These are phyloP conservation scores for Claviceps africana DNA, from an alignment of 2,329 filamentous ascomycete species.

Conservation along the genomic window DNA sequence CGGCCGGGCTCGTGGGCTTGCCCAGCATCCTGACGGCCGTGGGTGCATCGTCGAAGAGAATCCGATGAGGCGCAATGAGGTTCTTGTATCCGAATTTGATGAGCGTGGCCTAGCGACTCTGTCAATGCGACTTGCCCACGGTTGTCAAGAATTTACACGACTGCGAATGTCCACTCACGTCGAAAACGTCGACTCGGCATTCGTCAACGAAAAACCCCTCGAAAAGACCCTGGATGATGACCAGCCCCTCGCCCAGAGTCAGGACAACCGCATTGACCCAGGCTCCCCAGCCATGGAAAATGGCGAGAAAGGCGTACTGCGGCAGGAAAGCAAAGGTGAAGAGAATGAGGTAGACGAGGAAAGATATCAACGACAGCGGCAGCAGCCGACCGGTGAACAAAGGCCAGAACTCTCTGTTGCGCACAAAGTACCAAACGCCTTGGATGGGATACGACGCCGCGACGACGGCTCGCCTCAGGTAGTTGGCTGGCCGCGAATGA, in stretches of 20 bases:
- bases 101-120: slow-evolving; percentile 42
- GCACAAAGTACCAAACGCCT: slow-evolving; percentile 71
- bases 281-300: slow-evolving; percentile 80
- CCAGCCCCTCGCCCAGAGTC: slow-evolving; percentile 68
- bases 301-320: slow-evolving; percentile 73
- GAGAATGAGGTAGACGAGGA: slow-evolving; percentile 69
- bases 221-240: slow-evolving; percentile 56
- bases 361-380: slow-evolving; percentile 67
- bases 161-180: slow-evolving; percentile 37
- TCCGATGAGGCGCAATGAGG: slow-evolving; percentile 52
- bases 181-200: slow-evolving; percentile 68
- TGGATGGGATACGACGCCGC: slow-evolving; percentile 45
- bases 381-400: slow-evolving; percentile 65
- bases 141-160: neutral
- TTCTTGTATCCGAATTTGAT: slow-evolving; percentile 59
- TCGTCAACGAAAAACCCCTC: slow-evolving; percentile 75
- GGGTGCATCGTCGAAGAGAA: slow-evolving; percentile 52
- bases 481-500: slow-evolving; percentile 22
- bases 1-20: slow-evolving; percentile 59
- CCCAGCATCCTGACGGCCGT: slow-evolving; percentile 69
- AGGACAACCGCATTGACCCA: slow-evolving; percentile 81
- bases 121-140: neutral
- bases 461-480: slow-evolving; percentile 28
- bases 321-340: slow-evolving; percentile 83
- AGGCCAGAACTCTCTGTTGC: slow-evolving; percentile 68